Evolutionary conservation across 2,329 filamentous ascomycete genomes (phyloP), one percentile per base, ranked within the genome.

Genomic region (Botryotinia calthae): DNA sequence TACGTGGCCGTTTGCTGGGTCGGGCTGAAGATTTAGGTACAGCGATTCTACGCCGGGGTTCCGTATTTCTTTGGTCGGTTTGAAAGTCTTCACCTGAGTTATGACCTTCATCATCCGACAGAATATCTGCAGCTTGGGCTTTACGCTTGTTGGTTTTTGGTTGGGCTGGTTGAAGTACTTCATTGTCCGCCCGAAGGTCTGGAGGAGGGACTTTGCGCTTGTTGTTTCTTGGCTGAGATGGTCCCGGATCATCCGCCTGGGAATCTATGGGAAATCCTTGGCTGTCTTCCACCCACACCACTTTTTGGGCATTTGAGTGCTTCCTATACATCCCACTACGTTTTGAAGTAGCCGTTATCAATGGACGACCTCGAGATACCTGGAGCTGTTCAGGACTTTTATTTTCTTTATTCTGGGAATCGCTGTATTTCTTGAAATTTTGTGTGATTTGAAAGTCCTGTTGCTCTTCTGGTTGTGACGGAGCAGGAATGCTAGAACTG

Each of bases 371-470:
- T 56, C 9, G 34, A 8, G 48, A 56, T 28, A 9, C 48, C 28
- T 42, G 61, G 16, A 22, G n/a, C 31, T 59, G 37, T 14, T 58
- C 64, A 42, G 65, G 65, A 20, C 22, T 75, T 42, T 73, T 73
- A 40, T 81, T 81, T 63, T 81, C 79, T 71, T 81, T 81, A 31
- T 80, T 79, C 58, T 76, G 77, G 25, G 79, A 77, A 31, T 73
- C 71, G 16, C 34, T 72, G 25, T 65, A 72, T n/a, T 37, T 46
- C 16, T 75, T 70, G 63, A 74, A 75, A 25, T 31, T 22, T 18
- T 20, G 42, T 54, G 59, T 65, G 42, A 58, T 63, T 44, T 44
- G 65, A 51, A 10, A 28, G 10, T 67, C 48, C n/a, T 56, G 9
- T 10, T 56, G 65, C 18, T 3, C 9, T 42, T 56, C 34, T 66